Evolutionary conservation across 768 basidiomycete species (phyloP), one percentile per base, ranked within the genome.

Genomic region (Gloeostereum incarnatum): DNA sequence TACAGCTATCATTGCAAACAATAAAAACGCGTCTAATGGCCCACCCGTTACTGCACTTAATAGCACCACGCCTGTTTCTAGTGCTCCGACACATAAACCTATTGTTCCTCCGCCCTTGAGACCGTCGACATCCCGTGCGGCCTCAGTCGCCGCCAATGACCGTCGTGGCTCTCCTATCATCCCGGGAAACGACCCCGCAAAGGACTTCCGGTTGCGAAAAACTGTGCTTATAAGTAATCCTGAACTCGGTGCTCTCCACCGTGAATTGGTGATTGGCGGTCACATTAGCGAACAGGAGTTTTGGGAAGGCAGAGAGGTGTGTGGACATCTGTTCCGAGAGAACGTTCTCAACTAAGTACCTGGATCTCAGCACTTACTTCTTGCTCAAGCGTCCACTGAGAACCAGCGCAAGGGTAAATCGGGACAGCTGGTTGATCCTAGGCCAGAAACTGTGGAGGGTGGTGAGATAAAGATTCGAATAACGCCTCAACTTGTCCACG

Each of bases 251-350:
- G 57, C 74, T 8, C 64, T 99, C 31, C 93, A 98, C 57, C 77
- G 79, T 26, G 88, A 94, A 35, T 74, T 98, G 43, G 96, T 98
- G 32, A 76, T 88, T 58, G 68, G 67, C 20, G 78, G 81, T 7
- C 81, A 87, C 45, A 84, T 99, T 21, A 83, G 82, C 1, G 93
- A 98, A 58, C 73, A 77, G 0, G 96, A 99, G 48, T 99, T 98
- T 57, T 98, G 96, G 96, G 91, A 92, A 44, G 90, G 91, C 22
- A 71, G 96, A 52, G 86, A 96, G 73, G 90, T 96, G 54, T 38
- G 54, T 50, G 44, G 35, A 19, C 31, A 45, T 43, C 39, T 40
- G 34, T 43, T 39, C 34, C 31, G 3, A 11, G 16, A 7, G 26
- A 11, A 33, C 8, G 32, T 33, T 10, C 11, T 19, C n/a, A n/a